Conservation (phyloP, 202 grass and related monocot species). For the Carex arenaria region DNA sequence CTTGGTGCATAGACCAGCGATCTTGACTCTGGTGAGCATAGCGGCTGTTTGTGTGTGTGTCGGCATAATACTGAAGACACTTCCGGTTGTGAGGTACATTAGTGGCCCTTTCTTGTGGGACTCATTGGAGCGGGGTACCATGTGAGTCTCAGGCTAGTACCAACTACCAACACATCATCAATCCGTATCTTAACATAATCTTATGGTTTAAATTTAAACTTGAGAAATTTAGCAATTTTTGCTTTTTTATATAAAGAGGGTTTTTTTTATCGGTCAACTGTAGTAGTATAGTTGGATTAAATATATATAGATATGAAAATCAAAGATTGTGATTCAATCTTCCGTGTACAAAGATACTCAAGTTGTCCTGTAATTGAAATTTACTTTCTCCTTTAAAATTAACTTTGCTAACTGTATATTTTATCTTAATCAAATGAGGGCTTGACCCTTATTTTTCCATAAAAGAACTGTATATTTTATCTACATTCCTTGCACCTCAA, state of each 20-base stretch:
- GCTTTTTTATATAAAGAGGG: neutral
- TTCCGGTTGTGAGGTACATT: slow-evolving; percentile 29
- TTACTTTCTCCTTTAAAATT: neutral
- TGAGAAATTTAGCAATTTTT: neutral
- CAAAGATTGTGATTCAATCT: neutral
- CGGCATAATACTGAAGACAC: slow-evolving; percentile 68
- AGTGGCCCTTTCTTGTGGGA: slow-evolving; percentile 68
- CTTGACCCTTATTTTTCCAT: too few relatives aligned
- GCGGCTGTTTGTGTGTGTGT: slow-evolving; percentile 83
- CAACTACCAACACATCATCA: neutral
- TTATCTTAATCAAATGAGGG: too few relatives aligned
- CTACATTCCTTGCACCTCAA: too few relatives aligned
- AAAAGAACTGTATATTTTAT: too few relatives aligned
- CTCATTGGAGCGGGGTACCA: slow-evolving; percentile 34
- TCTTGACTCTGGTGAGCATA: slow-evolving; percentile 61
- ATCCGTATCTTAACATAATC: neutral
- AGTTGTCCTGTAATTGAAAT: neutral
- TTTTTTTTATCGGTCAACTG: neutral
- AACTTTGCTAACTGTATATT: too few relatives aligned
- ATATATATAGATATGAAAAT: neutral
- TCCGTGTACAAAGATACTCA: neutral
- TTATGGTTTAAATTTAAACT: neutral
- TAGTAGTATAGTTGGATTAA: neutral
- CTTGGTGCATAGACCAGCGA: slow-evolving; percentile 42
- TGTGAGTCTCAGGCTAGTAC: slow-evolving; percentile 23